Evolutionary conservation across 257 asterid genomes (phyloP).

Genomic region (Leptodermis oblonga): DNA sequence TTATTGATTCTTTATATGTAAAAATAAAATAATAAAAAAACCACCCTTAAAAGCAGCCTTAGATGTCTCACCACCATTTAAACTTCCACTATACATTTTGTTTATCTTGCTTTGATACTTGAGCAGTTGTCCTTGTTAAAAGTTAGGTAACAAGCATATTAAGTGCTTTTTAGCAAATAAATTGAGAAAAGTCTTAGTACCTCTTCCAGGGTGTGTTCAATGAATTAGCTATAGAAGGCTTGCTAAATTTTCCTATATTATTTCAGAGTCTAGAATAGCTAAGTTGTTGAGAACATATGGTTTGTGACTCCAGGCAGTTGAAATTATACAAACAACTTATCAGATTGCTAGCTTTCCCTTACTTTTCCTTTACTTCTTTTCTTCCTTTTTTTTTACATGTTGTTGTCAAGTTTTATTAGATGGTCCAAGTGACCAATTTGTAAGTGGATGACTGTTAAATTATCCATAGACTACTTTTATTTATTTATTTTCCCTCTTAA

Average conservation of each 20-base stretch:
- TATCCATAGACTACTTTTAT: not conserved
- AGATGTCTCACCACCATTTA: not conserved
- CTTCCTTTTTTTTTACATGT: not conserved
- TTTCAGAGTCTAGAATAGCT: not conserved
- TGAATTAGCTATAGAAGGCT: not conserved
- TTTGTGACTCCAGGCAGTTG: not conserved
- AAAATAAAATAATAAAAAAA: not conserved
- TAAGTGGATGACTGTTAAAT: not conserved
- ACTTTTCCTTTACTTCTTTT: not conserved
- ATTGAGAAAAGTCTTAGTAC: not conserved
- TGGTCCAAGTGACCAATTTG: not conserved
- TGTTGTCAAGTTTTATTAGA: not conserved
- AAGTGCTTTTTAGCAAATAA: not conserved
- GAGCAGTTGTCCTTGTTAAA: not conserved
- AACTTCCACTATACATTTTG: not conserved
- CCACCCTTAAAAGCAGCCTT: not conserved
- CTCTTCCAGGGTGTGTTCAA: not conserved
- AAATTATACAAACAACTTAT: not conserved
- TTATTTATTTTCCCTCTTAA: not conserved
- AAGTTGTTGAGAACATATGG: not conserved
- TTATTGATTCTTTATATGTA: too few relatives aligned
- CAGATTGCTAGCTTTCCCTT: not conserved
- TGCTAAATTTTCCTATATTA: not conserved
- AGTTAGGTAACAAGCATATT: not conserved
- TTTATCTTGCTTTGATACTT: too few relatives aligned